Percentiles rank a stretch among this genome's conserved stretches.
These are phyloP conservation scores for Acanthamoeba healyi DNA, from an alignment of 208 protist genomes.

Conservation along the genomic window DNA sequence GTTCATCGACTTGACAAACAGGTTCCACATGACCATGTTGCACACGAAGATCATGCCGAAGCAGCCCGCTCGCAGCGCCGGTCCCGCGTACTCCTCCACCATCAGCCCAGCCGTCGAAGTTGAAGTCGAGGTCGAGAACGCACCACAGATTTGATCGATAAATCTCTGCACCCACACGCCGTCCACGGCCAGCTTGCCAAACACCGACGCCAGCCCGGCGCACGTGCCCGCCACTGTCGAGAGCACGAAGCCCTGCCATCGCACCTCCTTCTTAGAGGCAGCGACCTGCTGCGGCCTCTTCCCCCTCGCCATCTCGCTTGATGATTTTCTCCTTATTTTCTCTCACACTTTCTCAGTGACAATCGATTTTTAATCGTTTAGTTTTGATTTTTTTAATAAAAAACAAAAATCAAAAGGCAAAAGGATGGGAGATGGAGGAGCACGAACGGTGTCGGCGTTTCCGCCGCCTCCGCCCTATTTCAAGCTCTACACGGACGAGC, in stretches of 20 bases:
- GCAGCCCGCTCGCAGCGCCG: background rate
- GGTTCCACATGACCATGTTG: conserved; percentile 72
- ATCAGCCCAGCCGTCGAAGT: background rate
- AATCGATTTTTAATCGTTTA: background rate
- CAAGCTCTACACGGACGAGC: conserved; percentile 80
- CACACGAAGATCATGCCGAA: conserved; percentile 48
- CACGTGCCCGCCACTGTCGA: conserved; percentile 49
- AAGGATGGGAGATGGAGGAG: conserved; percentile 34
- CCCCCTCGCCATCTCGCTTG: background rate
- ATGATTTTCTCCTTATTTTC: no score
- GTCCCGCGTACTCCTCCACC: background rate
- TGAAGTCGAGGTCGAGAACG: no score
- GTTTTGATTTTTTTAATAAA: background rate
- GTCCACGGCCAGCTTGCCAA: conserved; percentile 68
- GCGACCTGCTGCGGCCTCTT: no score
- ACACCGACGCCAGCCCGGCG: conserved; percentile 51
- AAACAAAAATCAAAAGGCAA: conserved; percentile 11
- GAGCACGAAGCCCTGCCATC: conserved; percentile 2
- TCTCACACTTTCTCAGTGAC: no score
- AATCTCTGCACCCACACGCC: background rate
- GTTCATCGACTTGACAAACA: conserved; percentile 70
- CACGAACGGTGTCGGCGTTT: conserved; percentile 79
- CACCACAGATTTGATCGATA: background rate
- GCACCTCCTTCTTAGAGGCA: background rate
- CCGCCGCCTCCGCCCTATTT: conserved; percentile 81